These are phyloP conservation scores for Cutaneotrichosporon arboriforme DNA, from an alignment of 1,284 basidiomycete genomes.

Conservation along the genomic window DNA sequence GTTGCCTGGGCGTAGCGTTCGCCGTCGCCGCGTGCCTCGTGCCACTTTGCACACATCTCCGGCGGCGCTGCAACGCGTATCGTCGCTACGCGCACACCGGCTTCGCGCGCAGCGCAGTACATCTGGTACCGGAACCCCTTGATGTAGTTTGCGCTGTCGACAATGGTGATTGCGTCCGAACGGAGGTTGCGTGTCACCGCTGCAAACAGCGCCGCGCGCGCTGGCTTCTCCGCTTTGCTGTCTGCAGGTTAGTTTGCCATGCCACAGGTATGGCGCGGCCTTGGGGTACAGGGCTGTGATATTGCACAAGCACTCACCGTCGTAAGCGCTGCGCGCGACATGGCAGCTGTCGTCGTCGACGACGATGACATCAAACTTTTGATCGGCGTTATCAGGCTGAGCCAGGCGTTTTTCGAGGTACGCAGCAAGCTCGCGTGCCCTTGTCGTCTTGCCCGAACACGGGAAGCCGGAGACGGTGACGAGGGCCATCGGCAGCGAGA, in stretches of 20 bases:
- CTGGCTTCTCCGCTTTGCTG: slow-evolving; percentile 78
- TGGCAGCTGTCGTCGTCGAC: slow-evolving; percentile 73
- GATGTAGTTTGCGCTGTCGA: slow-evolving; percentile 93
- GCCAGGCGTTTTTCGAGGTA: slow-evolving; percentile 53
- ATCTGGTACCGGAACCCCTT: slow-evolving; percentile 96
- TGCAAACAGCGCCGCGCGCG: slow-evolving; percentile 79
- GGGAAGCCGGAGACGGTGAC: slow-evolving; percentile 89
- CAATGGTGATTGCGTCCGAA: slow-evolving; percentile 71
- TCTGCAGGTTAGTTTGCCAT: slow-evolving; percentile 52
- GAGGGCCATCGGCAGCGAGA: slow-evolving; percentile 66
- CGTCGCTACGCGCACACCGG: slow-evolving; percentile 77
- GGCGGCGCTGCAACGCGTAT: slow-evolving; percentile 74
- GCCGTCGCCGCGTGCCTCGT: slow-evolving; percentile 49
- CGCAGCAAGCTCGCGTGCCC: slow-evolving; percentile 61
- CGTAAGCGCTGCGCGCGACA: slow-evolving; percentile 63
- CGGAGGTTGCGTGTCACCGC: slow-evolving; percentile 71
- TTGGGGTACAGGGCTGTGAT: no score
- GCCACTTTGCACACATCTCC: slow-evolving; percentile 74
- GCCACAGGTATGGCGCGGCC: neutral
- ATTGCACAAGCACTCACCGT: no score
- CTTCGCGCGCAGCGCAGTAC: slow-evolving; percentile 89
- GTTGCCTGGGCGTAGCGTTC: slow-evolving; percentile 63
- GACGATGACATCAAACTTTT: slow-evolving; percentile 58
- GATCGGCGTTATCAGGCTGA: slow-evolving; percentile 46
- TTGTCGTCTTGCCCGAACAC: slow-evolving; percentile 74